Evolutionary conservation across 139 green algal species (phyloP).

Genomic region (Closterium sp.): DNA sequence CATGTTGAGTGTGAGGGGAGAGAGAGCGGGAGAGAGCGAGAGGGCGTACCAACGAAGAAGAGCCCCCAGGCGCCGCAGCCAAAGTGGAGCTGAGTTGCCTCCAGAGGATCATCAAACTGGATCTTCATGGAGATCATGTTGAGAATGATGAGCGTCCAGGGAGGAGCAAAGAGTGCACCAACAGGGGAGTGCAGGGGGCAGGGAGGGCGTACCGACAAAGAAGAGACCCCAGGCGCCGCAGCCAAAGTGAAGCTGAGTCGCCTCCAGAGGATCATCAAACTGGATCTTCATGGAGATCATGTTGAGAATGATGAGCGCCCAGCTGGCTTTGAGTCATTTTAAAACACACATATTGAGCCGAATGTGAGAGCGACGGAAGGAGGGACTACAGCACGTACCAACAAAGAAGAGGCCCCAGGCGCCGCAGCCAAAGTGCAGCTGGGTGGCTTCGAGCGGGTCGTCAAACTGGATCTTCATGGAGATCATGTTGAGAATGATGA

Average conservation of each 20-base stretch:
- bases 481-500: constrained; percentile 43
- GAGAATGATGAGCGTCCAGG: background rate
- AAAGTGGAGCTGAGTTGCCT: too few species aligned
- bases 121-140: constrained; percentile 50
- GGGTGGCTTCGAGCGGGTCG: constrained; percentile 68
- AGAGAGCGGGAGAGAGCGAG: background rate
- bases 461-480: constrained; percentile 61
- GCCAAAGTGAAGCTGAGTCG: too few species aligned
- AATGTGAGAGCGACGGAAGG: too few species aligned
- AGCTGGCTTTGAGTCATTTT: too few species aligned
- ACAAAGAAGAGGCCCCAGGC: constrained; percentile 52
- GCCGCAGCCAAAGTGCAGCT: constrained; percentile 77
- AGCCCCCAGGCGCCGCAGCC: too few species aligned
- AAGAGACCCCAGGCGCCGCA: constrained; percentile 59
- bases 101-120: background rate
- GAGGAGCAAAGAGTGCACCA: constrained; percentile 49
- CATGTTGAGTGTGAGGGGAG: too few species aligned
- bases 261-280: constrained; percentile 76
- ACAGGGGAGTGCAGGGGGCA: too few species aligned
- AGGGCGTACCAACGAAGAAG: constrained; percentile 58
- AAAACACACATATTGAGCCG: too few species aligned
- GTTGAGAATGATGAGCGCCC: constrained; percentile 45
- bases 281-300: constrained; percentile 49
- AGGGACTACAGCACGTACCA: background rate
- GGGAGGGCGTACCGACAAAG: constrained; percentile 8